Base-by-base conservation (phyloP, 1,284 basidiomycete genomes). In the Ganoderma leucocontextum region DNA sequence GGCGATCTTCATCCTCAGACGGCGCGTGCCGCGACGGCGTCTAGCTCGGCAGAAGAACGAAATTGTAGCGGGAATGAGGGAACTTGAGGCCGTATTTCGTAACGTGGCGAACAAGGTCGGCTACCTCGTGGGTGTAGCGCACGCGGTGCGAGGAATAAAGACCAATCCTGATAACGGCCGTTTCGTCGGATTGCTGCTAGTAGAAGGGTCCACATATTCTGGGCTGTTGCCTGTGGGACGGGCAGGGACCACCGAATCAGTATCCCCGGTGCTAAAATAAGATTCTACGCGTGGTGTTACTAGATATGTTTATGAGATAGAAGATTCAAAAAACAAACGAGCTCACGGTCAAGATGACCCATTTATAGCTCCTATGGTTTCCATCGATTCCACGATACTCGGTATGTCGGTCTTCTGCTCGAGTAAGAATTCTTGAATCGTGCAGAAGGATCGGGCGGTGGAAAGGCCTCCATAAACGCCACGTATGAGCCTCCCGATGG, bases 11-110 rank as follows among this genome's bases (percentile, higher is more conserved):
- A 52, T 52, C 33, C 19, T 33, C 39, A 39, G 38, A 25, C 57
- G 36, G 58, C n/a, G 38, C n/a, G 38, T 47, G 41, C 36, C 60
- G 58, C 47, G 4, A 25, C 59, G 64, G 64, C 58, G 19, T 44
- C 57, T 47, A 29, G 57, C 44, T 62, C 60, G 60, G 64, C 59
- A 41, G 59, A 60, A 66, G 49, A 25, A 38, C n/a, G 22, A 22
- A 22, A 39, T 9, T 42, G 22, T 39, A 41, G 22, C 15, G n/a
- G 22, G 58, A 41, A 60, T 60, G 36, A 25, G 52, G 33, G 29
- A 35, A 33, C 29, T 52, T 52, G 22, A 52, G 22, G 25, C 22
- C 47, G 47, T 25, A 10, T 55, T 55, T 55, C 29, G 52, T 55
- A 55, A 55, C 29, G 33, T 55, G 15, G 52, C 52, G 52, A 55